Percentiles rank a stretch among this genome's conserved stretches.
phyloP scores from a whole-genome alignment of 768 basidiomycete genomes.

The Russula sp. region DNA sequence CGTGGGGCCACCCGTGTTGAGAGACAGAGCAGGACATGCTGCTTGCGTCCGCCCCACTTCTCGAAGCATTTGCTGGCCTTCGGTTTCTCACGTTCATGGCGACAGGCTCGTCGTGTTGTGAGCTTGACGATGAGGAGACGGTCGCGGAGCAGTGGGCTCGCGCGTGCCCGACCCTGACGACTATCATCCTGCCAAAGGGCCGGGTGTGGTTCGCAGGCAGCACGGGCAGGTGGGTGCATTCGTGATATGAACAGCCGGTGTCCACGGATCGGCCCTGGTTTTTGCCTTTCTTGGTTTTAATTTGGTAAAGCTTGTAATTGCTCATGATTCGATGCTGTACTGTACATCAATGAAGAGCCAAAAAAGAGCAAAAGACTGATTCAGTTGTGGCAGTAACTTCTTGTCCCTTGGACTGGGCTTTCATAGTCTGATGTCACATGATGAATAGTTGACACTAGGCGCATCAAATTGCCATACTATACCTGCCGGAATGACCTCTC shows the following conservation, averaged over 20 bases:
- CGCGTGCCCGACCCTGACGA: slow-evolving; percentile 54
- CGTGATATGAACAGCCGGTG: not conserved
- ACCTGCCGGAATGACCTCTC: no score
- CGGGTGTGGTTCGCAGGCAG: slow-evolving; percentile 48
- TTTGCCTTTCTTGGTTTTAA: not conserved
- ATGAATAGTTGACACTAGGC: no score
- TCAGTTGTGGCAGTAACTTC: no score
- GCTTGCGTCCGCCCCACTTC: slow-evolving; percentile 35
- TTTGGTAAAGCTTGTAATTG: not conserved
- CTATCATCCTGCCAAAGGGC: slow-evolving; percentile 60
- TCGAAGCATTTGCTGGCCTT: slow-evolving; percentile 36
- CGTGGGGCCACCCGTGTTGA: slow-evolving; percentile 2
- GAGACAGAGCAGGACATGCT: slow-evolving; percentile 35
- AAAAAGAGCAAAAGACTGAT: not conserved
- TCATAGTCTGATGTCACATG: no score
- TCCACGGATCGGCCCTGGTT: not conserved
- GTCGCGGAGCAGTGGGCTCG: slow-evolving; percentile 52
- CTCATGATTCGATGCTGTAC: not conserved
- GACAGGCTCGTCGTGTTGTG: slow-evolving; percentile 27
- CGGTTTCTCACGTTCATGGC: slow-evolving; percentile 61
- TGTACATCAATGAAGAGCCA: not conserved
- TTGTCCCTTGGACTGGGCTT: no score
- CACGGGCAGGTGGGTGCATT: slow-evolving; percentile 21
- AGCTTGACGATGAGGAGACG: slow-evolving; percentile 38
- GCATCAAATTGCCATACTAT: no score